Evolutionary conservation across 805 yeast species (phyloP), one percentile per base, ranked within the genome.

Genomic region (Maudiozyma serrabonitensis): DNA sequence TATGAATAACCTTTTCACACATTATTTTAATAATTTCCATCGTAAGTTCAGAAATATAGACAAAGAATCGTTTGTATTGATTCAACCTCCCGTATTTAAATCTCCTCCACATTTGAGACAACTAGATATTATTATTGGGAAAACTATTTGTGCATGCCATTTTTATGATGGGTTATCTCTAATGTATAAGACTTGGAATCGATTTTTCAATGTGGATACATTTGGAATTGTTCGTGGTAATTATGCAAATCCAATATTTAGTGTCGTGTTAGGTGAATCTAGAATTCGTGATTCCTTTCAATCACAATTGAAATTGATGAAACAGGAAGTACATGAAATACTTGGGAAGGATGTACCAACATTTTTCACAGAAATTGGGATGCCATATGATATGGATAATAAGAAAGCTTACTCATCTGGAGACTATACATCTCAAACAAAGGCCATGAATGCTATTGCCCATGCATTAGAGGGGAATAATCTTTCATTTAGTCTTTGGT

Each of bases 381-480:
- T 91, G 83, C 98, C 99, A 2, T 87, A 84, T 64, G 96, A 93
- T 64, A 87, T 91, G 96, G 90, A 91, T 65, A 74, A 79, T 51
- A 87, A 85, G 61, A 71, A 68, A 45, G 85, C 96, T 0, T 91
- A 78, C 61, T 63, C 65, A 1, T 73, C 72, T 50, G 89, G 90
- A 1, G 78, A 80, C 53, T 93, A 80, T 64, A 66, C 73, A 9
- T 75, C 87, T 11, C 99, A 93, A 61, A 83, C 84, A 2, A 69
- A 76, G 6, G 96, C 97, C 0, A 69, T 87, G 62, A 97, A 91
- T 67, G 95, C 96, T 0, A 63, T 89, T 43, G 75, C 82, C 11
- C 76, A 69, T 57, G 98, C 93, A 0, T 68, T 91, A 41, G 98
- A 93, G 63, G 82, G 82, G 0, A 75, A 80, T 48, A 75, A 77